phyloP scores from a whole-genome alignment of 1,284 basidiomycete species.

The Cyathus pygmaeus region DNA sequence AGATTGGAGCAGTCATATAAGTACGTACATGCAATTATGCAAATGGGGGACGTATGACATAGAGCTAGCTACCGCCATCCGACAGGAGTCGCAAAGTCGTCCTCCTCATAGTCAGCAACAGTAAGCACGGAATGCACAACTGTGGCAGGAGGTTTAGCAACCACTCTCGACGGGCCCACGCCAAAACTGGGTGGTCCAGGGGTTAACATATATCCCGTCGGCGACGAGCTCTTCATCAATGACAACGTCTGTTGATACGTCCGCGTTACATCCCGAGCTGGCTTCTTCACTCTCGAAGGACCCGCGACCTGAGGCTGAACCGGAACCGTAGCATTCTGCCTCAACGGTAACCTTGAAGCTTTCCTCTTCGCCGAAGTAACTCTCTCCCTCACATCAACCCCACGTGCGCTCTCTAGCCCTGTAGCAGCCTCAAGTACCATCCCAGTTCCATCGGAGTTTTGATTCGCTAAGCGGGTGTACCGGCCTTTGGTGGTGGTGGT shows the following conservation, averaged over 20 bases:
- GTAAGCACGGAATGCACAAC: background rate
- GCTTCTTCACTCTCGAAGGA: background rate
- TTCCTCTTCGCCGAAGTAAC: background rate
- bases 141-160: background rate
- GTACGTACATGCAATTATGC: too few relatives aligned
- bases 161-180: background rate
- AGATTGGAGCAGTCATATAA: too few relatives aligned
- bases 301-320: background rate
- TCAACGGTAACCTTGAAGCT: background rate
- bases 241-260: constrained; percentile 25
- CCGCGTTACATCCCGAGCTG: constrained; percentile 17
- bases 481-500: background rate
- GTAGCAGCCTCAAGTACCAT: constrained; percentile 6
- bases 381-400: background rate
- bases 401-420: background rate
- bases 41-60: too few relatives aligned
- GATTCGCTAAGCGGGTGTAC: constrained; percentile 4
- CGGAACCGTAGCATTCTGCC: too few relatives aligned
- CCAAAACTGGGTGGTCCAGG: constrained; percentile 23
- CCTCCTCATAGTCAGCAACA: background rate
- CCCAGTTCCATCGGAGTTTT: constrained; percentile 8
- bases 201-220: constrained; percentile 19
- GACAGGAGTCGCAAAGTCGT: too few relatives aligned
- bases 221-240: constrained; percentile 29
- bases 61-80: too few relatives aligned